phyloP scores from a whole-genome alignment of 148 eudicot species.

The Vaccinium macrocarpon region DNA sequence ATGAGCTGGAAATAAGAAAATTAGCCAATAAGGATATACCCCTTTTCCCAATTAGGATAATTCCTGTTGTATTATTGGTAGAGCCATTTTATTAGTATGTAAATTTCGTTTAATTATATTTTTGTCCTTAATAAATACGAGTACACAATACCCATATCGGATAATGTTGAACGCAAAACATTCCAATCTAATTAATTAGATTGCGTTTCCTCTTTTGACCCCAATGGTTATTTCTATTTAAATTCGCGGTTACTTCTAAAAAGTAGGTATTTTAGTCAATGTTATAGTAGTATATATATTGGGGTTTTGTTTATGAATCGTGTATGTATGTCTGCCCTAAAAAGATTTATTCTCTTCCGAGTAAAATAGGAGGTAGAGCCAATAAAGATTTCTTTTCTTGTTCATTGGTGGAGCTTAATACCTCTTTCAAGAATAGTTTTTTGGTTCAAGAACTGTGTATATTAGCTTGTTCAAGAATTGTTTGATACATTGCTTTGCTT shows the following conservation, averaged over 20 bases:
- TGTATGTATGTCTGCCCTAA: not conserved
- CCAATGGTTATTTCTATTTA: not conserved
- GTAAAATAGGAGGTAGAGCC: not conserved
- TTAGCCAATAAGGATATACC: not conserved
- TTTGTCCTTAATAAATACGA: not conserved
- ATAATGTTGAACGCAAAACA: not conserved
- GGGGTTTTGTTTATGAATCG: not conserved
- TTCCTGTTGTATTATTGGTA: not conserved
- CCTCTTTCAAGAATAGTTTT: not conserved
- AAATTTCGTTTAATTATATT: not conserved
- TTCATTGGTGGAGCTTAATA: not conserved
- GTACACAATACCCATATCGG: not conserved
- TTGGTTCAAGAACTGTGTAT: not conserved
- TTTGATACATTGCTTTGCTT: not conserved
- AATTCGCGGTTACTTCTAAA: no score
- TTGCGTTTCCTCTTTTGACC: not conserved
- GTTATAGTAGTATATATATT: not conserved
- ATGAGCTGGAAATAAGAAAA: not conserved
- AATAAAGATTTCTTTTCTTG: not conserved
- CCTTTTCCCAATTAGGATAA: not conserved
- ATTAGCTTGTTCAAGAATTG: not conserved
- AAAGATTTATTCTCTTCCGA: not conserved
- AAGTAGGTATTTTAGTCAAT: not conserved
- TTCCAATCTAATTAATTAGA: not conserved
- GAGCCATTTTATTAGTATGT: not conserved